phyloP scores from a whole-genome alignment of 129 eudicot genomes.

The Apium graveolens region DNA sequence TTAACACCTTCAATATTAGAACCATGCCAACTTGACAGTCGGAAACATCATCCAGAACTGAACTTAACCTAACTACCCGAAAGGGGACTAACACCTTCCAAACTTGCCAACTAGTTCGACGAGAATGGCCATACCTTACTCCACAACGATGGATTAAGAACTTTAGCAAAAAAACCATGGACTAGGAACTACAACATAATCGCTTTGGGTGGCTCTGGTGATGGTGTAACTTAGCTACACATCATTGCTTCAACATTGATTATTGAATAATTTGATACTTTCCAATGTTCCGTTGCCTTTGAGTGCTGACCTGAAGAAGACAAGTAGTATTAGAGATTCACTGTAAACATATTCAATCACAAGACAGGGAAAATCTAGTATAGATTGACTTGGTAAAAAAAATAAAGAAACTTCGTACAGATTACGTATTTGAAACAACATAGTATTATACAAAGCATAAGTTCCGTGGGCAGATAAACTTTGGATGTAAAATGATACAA shows the following conservation, averaged over 20 bases:
- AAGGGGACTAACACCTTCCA: not conserved
- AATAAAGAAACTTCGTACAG: too few species aligned
- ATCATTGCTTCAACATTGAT: not conserved
- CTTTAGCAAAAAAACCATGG: too few species aligned
- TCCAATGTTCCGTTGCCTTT: not conserved
- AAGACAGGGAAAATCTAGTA: not conserved
- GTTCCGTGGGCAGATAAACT: not conserved
- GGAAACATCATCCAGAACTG: not conserved
- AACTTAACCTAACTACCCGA: not conserved
- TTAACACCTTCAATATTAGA: not conserved
- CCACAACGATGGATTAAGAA: not conserved
- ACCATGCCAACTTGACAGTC: not conserved
- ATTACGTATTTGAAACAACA: too few species aligned
- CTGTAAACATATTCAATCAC: not conserved
- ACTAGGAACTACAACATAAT: not conserved
- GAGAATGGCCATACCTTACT: not conserved
- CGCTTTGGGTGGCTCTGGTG: not conserved
- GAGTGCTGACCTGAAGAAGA: slow-evolving; percentile 5
- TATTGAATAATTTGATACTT: not conserved
- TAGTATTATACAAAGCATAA: not conserved
- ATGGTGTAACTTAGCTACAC: not conserved
- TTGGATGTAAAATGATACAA: not conserved
- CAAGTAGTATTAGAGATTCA: not conserved
- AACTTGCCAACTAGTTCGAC: not conserved
- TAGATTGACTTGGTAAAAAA: too few species aligned